Evolutionary conservation across 2,329 filamentous ascomycete genomes (phyloP).

Genomic region (Karstenula rhodostoma): DNA sequence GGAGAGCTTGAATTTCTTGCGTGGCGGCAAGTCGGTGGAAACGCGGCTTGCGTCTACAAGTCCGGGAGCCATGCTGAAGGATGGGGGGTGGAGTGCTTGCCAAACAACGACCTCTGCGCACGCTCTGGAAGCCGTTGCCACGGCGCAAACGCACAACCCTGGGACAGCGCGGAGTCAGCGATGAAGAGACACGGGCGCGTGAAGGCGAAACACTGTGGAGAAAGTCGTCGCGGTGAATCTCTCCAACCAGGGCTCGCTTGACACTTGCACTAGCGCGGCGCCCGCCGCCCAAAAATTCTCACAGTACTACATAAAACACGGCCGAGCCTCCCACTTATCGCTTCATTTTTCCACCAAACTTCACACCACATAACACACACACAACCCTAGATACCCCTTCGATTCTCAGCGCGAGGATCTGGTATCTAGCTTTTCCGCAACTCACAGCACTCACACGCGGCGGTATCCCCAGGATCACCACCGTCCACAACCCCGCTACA

Average conservation of each 20-base stretch:
- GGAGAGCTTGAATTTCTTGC: constrained; percentile 45
- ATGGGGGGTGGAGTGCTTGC: constrained; percentile 14
- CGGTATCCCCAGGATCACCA: constrained; percentile 54
- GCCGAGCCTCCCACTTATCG: constrained; percentile 28
- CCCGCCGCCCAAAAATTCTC: constrained; percentile 23
- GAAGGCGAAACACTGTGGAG: constrained; percentile 23
- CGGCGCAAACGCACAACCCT: constrained; percentile 15
- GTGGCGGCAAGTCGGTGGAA: constrained; percentile 42
- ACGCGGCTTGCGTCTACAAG: constrained; percentile 36
- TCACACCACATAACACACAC: constrained; percentile 29
- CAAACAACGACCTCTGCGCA: background rate
- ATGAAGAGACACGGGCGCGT: constrained; percentile 12
- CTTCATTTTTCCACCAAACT: constrained; percentile 30
- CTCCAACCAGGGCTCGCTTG: constrained; percentile 8
- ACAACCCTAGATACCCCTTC: constrained; percentile 51
- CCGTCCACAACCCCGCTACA: constrained; percentile 51
- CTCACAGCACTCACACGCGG: constrained; percentile 38
- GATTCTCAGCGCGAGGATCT: constrained; percentile 57
- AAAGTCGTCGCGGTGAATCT: constrained; percentile 15
- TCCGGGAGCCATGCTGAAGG: constrained; percentile 43
- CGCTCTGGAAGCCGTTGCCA: constrained; percentile 16
- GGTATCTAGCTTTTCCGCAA: constrained; percentile 55
- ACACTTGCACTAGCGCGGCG: constrained; percentile 4
- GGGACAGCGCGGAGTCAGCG: constrained; percentile 21
- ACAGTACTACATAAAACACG: constrained; percentile 21